Conservation (phyloP, 139 green algal species). For the Micractinium sp. region DNA sequence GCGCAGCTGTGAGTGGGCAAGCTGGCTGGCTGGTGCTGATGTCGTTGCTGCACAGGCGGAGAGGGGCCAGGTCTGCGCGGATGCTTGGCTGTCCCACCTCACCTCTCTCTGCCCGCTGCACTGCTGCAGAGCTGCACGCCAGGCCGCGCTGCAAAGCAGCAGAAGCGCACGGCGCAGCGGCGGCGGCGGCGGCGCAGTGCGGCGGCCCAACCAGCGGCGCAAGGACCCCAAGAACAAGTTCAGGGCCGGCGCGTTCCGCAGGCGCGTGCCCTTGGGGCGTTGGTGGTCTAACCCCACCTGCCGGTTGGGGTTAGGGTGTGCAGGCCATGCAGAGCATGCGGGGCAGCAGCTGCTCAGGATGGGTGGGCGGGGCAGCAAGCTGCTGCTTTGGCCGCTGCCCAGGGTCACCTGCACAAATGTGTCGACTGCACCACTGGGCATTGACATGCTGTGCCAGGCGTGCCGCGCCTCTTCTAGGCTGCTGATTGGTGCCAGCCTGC, state of each 20-base stretch:
- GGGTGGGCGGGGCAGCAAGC: not conserved
- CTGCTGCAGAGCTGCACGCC: not conserved
- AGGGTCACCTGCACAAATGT: not conserved
- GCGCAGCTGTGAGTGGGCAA: slow-evolving; percentile 5
- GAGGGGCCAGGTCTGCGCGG: too few species aligned
- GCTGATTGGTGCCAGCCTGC: not conserved
- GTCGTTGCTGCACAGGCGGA: not conserved
- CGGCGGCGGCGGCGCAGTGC: not conserved
- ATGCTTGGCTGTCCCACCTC: too few species aligned
- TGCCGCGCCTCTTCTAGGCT: too few species aligned
- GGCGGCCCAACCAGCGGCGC: not conserved
- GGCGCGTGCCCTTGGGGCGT: not conserved
- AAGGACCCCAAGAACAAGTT: slow-evolving; percentile 40
- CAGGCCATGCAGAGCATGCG: too few species aligned
- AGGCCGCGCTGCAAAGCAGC: not conserved
- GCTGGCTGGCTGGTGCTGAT: not conserved
- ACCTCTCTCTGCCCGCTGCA: not conserved
- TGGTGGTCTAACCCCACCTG: too few species aligned
- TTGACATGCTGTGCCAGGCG: not conserved
- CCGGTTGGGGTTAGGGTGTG: too few species aligned
- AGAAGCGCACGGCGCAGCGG: not conserved
- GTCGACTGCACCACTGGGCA: not conserved
- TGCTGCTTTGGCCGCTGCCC: not conserved
- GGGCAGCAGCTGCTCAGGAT: not conserved
- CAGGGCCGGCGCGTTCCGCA: slow-evolving; percentile 44